Base-by-base conservation (phyloP, 495 filamentous ascomycete species). In the Barbatosphaeria neglecta region DNA sequence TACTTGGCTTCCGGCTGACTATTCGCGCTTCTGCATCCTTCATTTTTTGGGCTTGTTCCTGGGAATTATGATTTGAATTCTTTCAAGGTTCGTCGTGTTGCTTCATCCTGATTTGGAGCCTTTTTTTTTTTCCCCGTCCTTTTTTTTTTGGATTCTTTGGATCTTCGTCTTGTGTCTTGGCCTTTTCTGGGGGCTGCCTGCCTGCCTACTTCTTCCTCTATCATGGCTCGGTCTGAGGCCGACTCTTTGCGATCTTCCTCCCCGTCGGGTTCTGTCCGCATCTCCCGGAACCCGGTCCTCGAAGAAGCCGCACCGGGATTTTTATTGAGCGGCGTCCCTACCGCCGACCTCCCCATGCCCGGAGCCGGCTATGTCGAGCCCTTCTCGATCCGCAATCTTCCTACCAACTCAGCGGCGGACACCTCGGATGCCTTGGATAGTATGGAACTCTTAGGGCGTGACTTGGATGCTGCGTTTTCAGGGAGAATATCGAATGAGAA, bases 151-250 rank as follows among this genome's bases (percentile, higher is more conserved):
- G 27, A 9, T 23, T 50, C 39, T 46, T 45, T 43, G 47, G 41
- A 45, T 41, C 46, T 47, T 25, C 24, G 15, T 43, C 54, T 53
- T 55, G 42, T 43, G 50, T 54, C 41, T 56, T 49, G 49, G n/a
- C n/a, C n/a, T 45, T 52, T 50, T 59, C 42, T 48, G 52, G 50
- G 47, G 23, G 3, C 39, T n/a, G 19, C 22, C 39, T 41, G 6
- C 13, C n/a, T 24, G 28, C 20, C 24, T 19, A 31, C 20, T 22
- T 20, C 42, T 28, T 24, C 45, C 46, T 45, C 43, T 49, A 58
- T 45, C 22, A 62, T 60, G 57, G 15, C 48, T 16, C 18, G 45
- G 45, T 22, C 44, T n/a, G 47, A 41, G 51, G 43, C 42, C 45
- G 49, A 45, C 43, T 22, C 54, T 35, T 35, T 43, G 15, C 31